These are phyloP conservation scores for Trichophyton simii DNA, from an alignment of 2,329 filamentous ascomycete genomes.

Conservation along the genomic window DNA sequence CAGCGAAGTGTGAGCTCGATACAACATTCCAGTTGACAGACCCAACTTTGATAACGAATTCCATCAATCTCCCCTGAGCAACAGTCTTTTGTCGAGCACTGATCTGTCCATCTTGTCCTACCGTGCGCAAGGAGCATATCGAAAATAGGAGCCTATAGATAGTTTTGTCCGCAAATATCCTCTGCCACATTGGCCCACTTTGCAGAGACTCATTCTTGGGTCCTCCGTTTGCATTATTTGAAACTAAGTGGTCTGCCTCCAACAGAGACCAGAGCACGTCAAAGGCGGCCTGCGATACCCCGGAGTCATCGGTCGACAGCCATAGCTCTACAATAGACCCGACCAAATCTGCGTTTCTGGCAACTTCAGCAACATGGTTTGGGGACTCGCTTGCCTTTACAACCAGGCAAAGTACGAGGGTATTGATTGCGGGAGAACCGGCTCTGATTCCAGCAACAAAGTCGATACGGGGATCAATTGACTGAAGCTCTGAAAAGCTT, in stretches of 20 bases:
- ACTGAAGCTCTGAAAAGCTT: constrained; percentile 38
- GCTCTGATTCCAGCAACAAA: constrained; percentile 43
- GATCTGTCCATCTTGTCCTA: constrained; percentile 27
- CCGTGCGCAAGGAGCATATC: constrained; percentile 36
- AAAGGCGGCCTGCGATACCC: constrained; percentile 42
- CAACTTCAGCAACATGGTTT: constrained; percentile 46
- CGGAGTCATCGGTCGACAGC: constrained; percentile 45
- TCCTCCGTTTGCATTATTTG: constrained; percentile 13
- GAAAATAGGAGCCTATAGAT: constrained; percentile 47
- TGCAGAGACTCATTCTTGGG: constrained; percentile 23
- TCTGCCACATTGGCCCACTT: constrained; percentile 48
- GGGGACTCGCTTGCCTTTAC: constrained; percentile 41
- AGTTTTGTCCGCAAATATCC: constrained; percentile 48
- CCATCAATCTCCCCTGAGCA: constrained; percentile 48
- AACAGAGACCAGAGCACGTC: constrained; percentile 43
- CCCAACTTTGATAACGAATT: constrained; percentile 43
- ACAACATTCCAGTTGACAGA: constrained; percentile 44
- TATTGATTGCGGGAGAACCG: constrained; percentile 42
- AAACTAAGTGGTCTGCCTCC: constrained; percentile 33
- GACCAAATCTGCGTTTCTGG: constrained; percentile 44
- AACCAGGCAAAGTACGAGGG: constrained; percentile 44
- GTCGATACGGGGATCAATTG: constrained; percentile 38
- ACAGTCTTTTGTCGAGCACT: constrained; percentile 44
- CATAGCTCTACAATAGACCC: constrained; percentile 45
- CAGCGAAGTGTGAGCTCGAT: constrained; percentile 38